These are phyloP conservation scores for Neurospora terricola DNA, from an alignment of 495 filamentous ascomycete species.

Conservation along the genomic window DNA sequence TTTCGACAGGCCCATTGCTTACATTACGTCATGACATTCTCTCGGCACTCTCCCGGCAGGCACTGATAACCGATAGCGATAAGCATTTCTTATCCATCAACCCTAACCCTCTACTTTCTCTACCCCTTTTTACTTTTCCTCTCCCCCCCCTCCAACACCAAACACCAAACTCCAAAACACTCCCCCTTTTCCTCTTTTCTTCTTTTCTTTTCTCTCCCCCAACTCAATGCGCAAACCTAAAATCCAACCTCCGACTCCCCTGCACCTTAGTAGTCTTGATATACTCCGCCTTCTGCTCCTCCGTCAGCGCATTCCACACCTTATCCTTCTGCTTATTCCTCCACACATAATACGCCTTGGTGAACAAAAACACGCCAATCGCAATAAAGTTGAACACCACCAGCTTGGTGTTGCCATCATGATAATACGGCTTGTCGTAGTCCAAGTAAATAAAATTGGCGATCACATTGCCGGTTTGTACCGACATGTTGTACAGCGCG, in stretches of 20 bases:
- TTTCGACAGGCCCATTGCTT: not conserved
- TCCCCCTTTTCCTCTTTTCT: not conserved
- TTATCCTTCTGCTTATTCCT: constrained; percentile 30
- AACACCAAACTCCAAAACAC: not conserved
- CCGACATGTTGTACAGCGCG: constrained; percentile 43
- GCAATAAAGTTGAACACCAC: constrained; percentile 39
- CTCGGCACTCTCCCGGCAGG: not conserved
- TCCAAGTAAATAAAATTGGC: constrained; percentile 15
- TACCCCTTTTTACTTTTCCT: not conserved
- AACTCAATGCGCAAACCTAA: constrained; percentile 30
- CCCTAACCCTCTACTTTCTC: not conserved
- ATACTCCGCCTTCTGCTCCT: constrained; percentile 30
- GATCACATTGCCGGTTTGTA: constrained; percentile 9
- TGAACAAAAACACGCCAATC: constrained; percentile 24
- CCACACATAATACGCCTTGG: constrained; percentile 36
- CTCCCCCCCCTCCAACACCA: no score
- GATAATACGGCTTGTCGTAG: constrained; percentile 63
- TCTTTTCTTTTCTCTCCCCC: not conserved
- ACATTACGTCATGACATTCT: not conserved
- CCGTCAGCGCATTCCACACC: constrained; percentile 30
- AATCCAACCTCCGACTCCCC: constrained; percentile 37
- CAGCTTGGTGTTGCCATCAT: constrained; percentile 53
- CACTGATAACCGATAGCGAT: not conserved
- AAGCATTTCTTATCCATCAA: not conserved
- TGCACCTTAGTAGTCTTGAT: constrained; percentile 24